Base-by-base conservation (phyloP, 2,329 filamentous ascomycete genomes). In the Cordyceps tenuipes region DNA sequence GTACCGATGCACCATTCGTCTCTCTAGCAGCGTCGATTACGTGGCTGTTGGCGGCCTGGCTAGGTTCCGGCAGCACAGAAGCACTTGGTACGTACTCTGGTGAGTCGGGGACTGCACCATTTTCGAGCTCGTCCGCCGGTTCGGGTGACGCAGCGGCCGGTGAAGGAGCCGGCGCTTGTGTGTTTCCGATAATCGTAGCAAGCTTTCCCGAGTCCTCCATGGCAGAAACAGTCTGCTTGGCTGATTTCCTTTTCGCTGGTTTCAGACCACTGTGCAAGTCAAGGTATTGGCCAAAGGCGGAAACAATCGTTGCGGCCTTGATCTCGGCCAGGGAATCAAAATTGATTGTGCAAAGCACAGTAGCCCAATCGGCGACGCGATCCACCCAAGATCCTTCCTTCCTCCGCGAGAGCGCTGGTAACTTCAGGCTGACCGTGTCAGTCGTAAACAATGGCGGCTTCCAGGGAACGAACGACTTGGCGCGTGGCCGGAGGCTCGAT, bases 271-370 rank as follows among this genome's bases (percentile, higher is more conserved):
- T 70, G 46, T 68, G 51, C 5, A 64, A 56, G 13, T 73, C 69
- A 31, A 75, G 59, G 61, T 71, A 74, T 52, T 68, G 63, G 17
- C 57, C 57, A 61, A 70, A 74, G 13, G 68, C 71, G 17, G 65
- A 65, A 23, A 64, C 57, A 7, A 65, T 61, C 31, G 71, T 41
- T 1, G 34, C 50, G 7, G 68, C 63, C 2, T 67, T 69, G 19
- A 73, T 66, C 39, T 62, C 58, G 26, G 62, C 41, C 31, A 64
- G 48, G 19, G 63, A 62, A 5, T 65, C 61, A 13, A 55, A 44
- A 57, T 75, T 75, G 57, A 62, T 61, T 3, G 60, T 50, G 54
- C 64, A 67, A 19, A 61, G 17, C 21, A 57, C 47, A 19, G 7
- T 46, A 7, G 59, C 23, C 59, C 59, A 61, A 6, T 61, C 53